Evolutionary conservation across 108 stramenopile species (phyloP).

Genomic region (Stephanodiscus minutulus): DNA sequence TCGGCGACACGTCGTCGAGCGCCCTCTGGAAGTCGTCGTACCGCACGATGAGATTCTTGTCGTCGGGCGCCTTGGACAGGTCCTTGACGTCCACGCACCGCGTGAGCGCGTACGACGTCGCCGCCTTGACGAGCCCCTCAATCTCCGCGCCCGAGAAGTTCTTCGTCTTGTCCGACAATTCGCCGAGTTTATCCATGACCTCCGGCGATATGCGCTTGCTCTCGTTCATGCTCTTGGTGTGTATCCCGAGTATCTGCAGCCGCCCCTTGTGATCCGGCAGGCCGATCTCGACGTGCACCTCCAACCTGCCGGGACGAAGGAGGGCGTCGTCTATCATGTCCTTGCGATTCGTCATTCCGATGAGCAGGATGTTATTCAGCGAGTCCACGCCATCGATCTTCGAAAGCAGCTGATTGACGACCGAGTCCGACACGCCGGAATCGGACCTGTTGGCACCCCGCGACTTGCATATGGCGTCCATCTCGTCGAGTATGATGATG

Average conservation of each 20-base stretch:
- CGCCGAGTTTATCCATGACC: constrained; percentile 74
- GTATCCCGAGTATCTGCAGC: constrained; percentile 95
- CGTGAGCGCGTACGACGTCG: constrained; percentile 93
- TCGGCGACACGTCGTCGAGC: constrained; percentile 89
- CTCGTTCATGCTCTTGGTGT: constrained; percentile 91
- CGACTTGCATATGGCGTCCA: constrained; percentile 98
- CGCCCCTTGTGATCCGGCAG: constrained; percentile 94
- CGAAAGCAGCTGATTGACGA: constrained; percentile 98
- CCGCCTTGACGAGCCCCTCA: constrained; percentile 96
- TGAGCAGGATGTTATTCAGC: constrained; percentile 97
- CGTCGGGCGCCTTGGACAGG: constrained; percentile 89
- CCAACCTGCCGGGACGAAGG: constrained; percentile 97
- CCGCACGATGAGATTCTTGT: constrained; percentile 77
- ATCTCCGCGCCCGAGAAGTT: constrained; percentile 99
- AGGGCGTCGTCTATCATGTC: constrained; percentile 99
- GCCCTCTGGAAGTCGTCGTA: constrained; percentile 90
- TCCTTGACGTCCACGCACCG: constrained; percentile 93
- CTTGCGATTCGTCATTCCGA: constrained; percentile 99
- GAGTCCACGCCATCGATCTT: constrained; percentile 99
- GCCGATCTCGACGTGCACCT: constrained; percentile 98
- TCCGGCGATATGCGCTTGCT: constrained; percentile 84
- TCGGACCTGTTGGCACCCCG: constrained; percentile 92
- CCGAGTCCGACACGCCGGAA: constrained; percentile 95
- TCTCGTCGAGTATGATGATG: constrained; percentile 99
- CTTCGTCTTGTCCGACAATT: constrained; percentile 90